Base-by-base conservation (phyloP, 179 eudicot species). In the Vitellaria paradoxa region DNA sequence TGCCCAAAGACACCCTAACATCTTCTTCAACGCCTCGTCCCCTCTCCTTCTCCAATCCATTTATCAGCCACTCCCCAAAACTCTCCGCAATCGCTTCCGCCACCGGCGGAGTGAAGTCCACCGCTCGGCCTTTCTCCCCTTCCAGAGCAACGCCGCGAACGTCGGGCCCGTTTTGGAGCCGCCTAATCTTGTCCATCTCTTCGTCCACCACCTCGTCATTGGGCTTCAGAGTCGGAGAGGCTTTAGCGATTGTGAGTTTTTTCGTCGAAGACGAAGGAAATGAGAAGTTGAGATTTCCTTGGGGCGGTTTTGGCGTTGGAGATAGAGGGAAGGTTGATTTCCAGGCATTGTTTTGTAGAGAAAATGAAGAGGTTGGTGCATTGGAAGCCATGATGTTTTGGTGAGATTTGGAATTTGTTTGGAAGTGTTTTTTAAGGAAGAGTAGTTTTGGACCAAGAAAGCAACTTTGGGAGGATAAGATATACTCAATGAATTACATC, bases 91-190 rank as follows among this genome's bases (percentile, higher is more conserved):
- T 91, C 15, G 98, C 97, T 65, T 94, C 98, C 72, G 91, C 91
- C 0, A 90, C 94, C 0, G 89, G 84, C 0, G 97, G 94, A 0
- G 94, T 90, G 5, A 94, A 81, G 77, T 94, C 93, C 37, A 94
- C 93, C 0, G 70, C 10, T 42, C 97, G 82, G 18, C 97, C 98
- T 68, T 85, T 88, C 60, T 93, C 97, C 7, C 98, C 97, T 59
- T 88, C 85, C 81, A 94, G 20, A 0, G 98, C 98, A 55, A 94
- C 93, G 14, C 98, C 98, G 1, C 97, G 88, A 67, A 94, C 89
- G 56, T 94, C 98, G 2, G 98, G 90, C 46, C 98, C 97, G 47
- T 94, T 94, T 73, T 94, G 98, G 12, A 93, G 95, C 86, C 98
- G 81, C 81, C 86, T 79, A 20, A 93, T 93, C 79, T 75, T 88